Conservation (phyloP, 2,329 filamentous ascomycete species). For the Aspergillus viridinutans region DNA sequence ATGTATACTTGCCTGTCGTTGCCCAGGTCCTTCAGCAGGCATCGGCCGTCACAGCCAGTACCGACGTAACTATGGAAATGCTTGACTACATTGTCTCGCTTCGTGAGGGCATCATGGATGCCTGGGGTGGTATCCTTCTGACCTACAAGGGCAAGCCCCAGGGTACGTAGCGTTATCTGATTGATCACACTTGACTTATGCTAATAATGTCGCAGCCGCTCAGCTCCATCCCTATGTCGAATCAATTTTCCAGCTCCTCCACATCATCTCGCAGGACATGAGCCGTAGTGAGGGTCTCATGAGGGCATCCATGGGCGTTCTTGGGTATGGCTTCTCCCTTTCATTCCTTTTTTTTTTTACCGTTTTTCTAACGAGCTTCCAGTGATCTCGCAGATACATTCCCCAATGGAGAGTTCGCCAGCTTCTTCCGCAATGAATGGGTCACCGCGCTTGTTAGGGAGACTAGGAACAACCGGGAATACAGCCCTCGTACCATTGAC, state of each 20-base stretch:
- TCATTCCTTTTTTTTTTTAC: background rate
- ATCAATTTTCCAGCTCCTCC: conserved; percentile 81
- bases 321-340: conserved; percentile 63
- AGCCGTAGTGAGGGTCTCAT: conserved; percentile 90
- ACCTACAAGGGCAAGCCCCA: conserved; percentile 71
- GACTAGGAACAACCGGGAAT: conserved; percentile 84
- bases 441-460: conserved; percentile 86
- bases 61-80: conserved; percentile 88
- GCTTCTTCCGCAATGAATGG: conserved; percentile 88
- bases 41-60: conserved; percentile 70
- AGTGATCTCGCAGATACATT: conserved; percentile 94
- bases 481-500: conserved; percentile 76
- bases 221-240: conserved; percentile 73
- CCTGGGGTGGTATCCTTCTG: conserved; percentile 94
- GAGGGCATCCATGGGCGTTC: conserved; percentile 92
- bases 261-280: conserved; percentile 71
- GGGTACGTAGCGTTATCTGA: conserved; percentile 24
- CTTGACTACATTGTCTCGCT: conserved; percentile 93
- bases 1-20: conserved; percentile 88
- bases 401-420: conserved; percentile 79
- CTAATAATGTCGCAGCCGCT: conserved; percentile 49
- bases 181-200: background rate
- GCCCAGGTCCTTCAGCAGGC: conserved; percentile 93
- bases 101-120: conserved; percentile 97
- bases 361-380: conserved; percentile 1